Conservation (phyloP, 257 asterid genomes). For the Coffea canephora region DNA sequence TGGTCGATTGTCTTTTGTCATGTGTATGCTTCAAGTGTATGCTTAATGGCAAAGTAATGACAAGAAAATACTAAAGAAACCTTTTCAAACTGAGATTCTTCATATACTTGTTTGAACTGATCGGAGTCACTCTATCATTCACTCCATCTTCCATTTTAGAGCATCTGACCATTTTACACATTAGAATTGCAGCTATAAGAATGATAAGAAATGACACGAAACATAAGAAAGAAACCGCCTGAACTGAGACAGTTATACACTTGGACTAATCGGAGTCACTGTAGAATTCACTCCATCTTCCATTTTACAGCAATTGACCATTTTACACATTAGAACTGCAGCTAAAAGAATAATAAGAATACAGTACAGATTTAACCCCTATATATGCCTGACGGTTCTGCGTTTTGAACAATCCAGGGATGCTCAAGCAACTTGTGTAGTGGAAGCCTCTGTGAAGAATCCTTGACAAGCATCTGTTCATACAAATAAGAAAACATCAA, state of each 20-base stretch:
- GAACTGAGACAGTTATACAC: background rate
- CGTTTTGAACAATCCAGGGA: slow-evolving; percentile 91
- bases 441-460: slow-evolving; percentile 74
- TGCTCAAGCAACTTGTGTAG: slow-evolving; percentile 88
- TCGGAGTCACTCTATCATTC: too few relatives aligned
- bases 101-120: too few relatives aligned
- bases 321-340: background rate
- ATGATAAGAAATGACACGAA: too few relatives aligned
- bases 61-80: background rate
- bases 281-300: background rate
- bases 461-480: slow-evolving; percentile 86
- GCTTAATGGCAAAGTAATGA: background rate
- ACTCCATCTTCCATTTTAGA: too few relatives aligned
- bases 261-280: background rate
- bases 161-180: too few relatives aligned
- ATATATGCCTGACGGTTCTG: slow-evolving; percentile 84
- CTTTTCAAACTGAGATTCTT: too few relatives aligned
- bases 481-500: background rate
- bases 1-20: too few relatives aligned
- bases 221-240: too few relatives aligned
- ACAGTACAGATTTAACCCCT: slow-evolving; percentile 38
- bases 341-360: background rate
- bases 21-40: background rate
- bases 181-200: too few relatives aligned
- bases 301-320: background rate